Percentiles rank a stretch among this genome's conserved stretches.
These are phyloP conservation scores for Niebla homalea DNA, from an alignment of 495 filamentous ascomycete species.

Conservation along the genomic window DNA sequence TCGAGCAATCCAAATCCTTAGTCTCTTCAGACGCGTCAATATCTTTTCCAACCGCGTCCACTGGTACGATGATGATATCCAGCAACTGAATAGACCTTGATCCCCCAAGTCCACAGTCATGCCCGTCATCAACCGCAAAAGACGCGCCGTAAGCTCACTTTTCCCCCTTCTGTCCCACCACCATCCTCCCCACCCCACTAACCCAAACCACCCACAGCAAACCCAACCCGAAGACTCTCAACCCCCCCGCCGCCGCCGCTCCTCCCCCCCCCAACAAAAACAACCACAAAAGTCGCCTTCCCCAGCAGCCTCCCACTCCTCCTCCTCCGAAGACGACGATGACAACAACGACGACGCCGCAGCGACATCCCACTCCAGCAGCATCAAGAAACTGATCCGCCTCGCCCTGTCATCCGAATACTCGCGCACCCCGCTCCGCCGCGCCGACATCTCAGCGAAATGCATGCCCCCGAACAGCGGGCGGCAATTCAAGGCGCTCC, in stretches of 20 bases:
- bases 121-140: conserved; percentile 14
- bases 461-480: conserved; percentile 30
- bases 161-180: not conserved
- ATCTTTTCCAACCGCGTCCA: no score
- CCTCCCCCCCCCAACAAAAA: conserved; percentile 4
- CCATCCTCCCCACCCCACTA: not conserved
- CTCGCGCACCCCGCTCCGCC: conserved; percentile 59
- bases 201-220: conserved; percentile 7
- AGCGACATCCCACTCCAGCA: not conserved
- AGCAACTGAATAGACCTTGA: no score
- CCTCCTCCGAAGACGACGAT: not conserved
- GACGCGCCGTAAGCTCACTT: conserved; percentile 7
- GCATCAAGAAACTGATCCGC: conserved; percentile 75
- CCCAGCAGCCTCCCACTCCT: not conserved
- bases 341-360: not conserved
- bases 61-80: no score
- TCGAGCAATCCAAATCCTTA: no score
- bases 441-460: conserved; percentile 69
- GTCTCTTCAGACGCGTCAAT: no score
- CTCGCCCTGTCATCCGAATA: conserved; percentile 82
- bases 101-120: not conserved
- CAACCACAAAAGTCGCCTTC: not conserved
- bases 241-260: conserved; percentile 14
- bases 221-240: conserved; percentile 14
- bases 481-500: conserved; percentile 55